Conservation (phyloP, 176 grass and related monocot species). For the Ensete glaucum region DNA sequence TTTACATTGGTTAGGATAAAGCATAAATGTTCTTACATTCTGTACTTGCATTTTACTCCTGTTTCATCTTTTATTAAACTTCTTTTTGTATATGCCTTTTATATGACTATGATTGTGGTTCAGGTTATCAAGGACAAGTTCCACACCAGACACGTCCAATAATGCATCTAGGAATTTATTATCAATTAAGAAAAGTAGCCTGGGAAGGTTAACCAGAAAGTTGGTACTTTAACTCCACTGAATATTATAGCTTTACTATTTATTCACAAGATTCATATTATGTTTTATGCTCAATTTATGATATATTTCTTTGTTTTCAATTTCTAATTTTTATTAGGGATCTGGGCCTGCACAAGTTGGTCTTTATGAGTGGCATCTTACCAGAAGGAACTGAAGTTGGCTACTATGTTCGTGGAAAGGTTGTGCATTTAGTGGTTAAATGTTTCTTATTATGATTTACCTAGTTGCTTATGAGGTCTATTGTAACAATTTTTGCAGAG, state of each 20-base stretch:
- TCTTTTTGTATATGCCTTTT: neutral
- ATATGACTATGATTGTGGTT: conserved; percentile 16
- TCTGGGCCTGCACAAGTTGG: conserved; percentile 54
- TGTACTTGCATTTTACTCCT: neutral
- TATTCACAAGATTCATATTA: conserved; percentile 1
- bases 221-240: conserved; percentile 13
- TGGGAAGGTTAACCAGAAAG: conserved; percentile 64
- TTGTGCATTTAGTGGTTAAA: conserved; percentile 20
- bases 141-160: conserved; percentile 24
- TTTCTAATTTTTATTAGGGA: conserved; percentile 35
- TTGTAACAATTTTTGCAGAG: conserved; percentile 45
- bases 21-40: neutral
- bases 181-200: conserved; percentile 28
- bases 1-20: neutral
- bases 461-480: neutral
- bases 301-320: conserved; percentile 17
- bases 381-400: conserved; percentile 60
- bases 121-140: conserved; percentile 21
- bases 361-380: conserved; percentile 68
- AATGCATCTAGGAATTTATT: conserved; percentile 32
- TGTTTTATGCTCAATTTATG: conserved; percentile 6
- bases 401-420: conserved; percentile 80
- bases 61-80: neutral
- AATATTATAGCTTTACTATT: neutral
- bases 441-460: neutral